Conservation (phyloP, 345 rosid genomes). For the Raphanus raphanistrum region DNA sequence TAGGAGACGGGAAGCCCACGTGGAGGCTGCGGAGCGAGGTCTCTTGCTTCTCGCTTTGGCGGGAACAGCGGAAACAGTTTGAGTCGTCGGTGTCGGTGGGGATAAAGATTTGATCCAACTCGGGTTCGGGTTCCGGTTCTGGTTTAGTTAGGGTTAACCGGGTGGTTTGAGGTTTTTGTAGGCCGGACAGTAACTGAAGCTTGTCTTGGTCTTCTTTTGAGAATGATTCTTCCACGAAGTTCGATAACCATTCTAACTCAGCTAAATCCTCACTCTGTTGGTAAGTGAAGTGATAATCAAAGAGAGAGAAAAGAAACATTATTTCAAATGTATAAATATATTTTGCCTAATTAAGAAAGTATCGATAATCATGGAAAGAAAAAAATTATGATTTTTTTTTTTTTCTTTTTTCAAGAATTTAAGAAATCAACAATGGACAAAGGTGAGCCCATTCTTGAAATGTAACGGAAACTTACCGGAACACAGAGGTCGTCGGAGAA, state of each 20-base stretch:
- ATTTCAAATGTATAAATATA: not conserved
- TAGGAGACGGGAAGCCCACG: conserved; percentile 79
- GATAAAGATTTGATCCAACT: conserved; percentile 18
- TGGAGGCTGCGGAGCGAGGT: conserved; percentile 78
- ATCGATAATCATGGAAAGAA: not conserved
- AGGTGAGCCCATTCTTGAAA: not conserved
- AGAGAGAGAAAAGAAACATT: too few species aligned
- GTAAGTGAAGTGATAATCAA: not conserved
- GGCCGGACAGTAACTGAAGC: conserved; percentile 80
- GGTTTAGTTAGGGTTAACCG: conserved; percentile 40
- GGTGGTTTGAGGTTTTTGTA: conserved; percentile 43
- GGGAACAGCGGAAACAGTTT: conserved; percentile 66
- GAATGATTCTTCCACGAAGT: conserved; percentile 93
- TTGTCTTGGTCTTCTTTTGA: conserved; percentile 86
- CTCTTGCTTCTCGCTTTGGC: conserved; percentile 96
- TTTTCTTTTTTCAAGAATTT: not conserved
- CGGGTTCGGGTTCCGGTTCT: conserved; percentile 34
- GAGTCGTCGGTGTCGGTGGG: conserved; percentile 31
- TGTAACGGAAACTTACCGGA: conserved; percentile 53
- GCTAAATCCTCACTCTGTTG: conserved; percentile 88
- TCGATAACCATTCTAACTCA: conserved; percentile 97
- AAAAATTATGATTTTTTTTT: not conserved
- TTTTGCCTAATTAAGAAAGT: not conserved
- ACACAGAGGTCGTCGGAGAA: conserved; percentile 69
- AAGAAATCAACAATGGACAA: not conserved